These are phyloP conservation scores for Populus hybrid DNA, from an alignment of 441 rosid genomes.

Conservation along the genomic window DNA sequence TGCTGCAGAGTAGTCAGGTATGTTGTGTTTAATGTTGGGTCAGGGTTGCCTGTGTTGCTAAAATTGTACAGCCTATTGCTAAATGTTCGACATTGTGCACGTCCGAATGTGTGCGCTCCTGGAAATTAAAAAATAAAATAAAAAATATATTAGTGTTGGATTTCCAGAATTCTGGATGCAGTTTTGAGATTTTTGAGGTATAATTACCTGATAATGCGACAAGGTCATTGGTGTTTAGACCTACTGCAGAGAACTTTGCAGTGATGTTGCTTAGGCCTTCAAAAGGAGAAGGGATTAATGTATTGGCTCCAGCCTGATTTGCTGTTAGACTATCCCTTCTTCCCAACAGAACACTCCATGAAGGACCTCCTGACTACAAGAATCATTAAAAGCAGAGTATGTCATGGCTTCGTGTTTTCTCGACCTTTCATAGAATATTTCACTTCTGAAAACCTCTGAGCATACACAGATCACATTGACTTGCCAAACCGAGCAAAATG, in stretches of 20 bases:
- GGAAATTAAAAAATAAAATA: background rate
- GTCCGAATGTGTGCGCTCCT: slow-evolving; percentile 77
- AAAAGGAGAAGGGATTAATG: slow-evolving; percentile 31
- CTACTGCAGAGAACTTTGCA: slow-evolving; percentile 24
- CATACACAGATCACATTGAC: background rate
- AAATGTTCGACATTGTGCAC: slow-evolving; percentile 46
- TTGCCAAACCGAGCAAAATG: background rate
- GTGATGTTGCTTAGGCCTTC: slow-evolving; percentile 26
- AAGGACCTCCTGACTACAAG: slow-evolving; percentile 52
- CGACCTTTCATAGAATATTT: background rate
- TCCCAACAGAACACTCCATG: slow-evolving; percentile 49
- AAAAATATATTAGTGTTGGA: background rate
- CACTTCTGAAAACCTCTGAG: background rate
- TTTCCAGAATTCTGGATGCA: background rate
- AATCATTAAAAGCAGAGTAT: background rate
- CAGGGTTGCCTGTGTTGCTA: slow-evolving; percentile 36
- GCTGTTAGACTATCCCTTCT: slow-evolving; percentile 49
- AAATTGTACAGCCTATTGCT: slow-evolving; percentile 48
- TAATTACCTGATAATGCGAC: slow-evolving; percentile 2
- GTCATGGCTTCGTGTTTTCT: background rate
- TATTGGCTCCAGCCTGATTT: slow-evolving; percentile 26
- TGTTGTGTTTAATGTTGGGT: slow-evolving; percentile 43
- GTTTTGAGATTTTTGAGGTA: background rate
- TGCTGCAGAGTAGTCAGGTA: slow-evolving; percentile 41
- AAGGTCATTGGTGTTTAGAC: background rate